phyloP scores from a whole-genome alignment of 2,329 filamentous ascomycete genomes.

The Penicillium sp. region DNA sequence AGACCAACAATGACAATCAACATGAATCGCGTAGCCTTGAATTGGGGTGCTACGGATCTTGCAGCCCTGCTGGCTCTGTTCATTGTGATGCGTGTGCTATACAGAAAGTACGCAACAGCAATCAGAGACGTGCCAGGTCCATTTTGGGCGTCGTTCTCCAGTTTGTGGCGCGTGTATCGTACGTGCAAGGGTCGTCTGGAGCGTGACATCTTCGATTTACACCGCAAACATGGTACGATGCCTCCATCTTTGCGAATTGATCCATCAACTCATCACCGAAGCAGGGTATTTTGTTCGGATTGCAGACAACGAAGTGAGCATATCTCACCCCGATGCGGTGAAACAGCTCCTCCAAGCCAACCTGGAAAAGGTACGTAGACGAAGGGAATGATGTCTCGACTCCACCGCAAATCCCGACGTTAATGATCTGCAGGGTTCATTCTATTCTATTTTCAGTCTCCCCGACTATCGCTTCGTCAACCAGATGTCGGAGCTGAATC shows the following conservation, averaged over 20 bases:
- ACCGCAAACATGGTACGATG: background rate
- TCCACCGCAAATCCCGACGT: background rate
- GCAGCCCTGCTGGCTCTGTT: background rate
- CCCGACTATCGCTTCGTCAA: background rate
- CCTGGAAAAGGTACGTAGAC: background rate
- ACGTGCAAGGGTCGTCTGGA: background rate
- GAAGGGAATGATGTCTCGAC: background rate
- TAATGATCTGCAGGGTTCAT: background rate
- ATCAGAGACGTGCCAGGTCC: background rate
- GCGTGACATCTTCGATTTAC: background rate
- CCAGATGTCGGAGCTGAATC: slow-evolving; percentile 1
- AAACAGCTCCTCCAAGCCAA: slow-evolving; percentile 1
- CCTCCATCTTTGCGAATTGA: too few species aligned
- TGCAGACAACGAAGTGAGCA: background rate
- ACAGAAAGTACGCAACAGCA: background rate
- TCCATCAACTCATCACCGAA: background rate
- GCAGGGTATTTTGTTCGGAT: background rate
- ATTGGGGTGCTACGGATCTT: background rate
- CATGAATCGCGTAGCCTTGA: background rate
- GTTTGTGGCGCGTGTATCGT: background rate
- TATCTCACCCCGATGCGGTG: background rate
- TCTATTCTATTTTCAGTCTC: background rate
- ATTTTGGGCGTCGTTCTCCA: background rate
- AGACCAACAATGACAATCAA: background rate
- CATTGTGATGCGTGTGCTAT: background rate